These are phyloP conservation scores for Fusarium tjaetaba DNA, from an alignment of 2,329 filamentous ascomycete genomes.

Conservation along the genomic window DNA sequence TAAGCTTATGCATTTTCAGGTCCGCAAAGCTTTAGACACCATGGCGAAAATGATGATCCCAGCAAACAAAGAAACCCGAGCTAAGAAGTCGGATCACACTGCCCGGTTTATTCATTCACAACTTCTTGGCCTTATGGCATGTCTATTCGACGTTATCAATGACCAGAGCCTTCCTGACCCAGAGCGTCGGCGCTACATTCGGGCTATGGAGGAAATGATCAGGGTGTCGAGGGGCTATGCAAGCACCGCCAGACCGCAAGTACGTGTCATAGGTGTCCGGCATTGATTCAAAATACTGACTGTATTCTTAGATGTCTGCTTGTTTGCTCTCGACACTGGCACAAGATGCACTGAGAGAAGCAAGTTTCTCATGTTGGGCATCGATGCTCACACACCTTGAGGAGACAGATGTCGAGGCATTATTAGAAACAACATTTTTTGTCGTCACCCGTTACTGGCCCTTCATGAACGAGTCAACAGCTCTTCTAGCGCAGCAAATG, in stretches of 20 bases:
- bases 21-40: conserved; percentile 58
- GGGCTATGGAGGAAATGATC: conserved; percentile 89
- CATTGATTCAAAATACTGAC: background rate
- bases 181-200: conserved; percentile 82
- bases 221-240: conserved; percentile 77
- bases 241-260: conserved; percentile 85
- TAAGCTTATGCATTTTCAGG: conserved; percentile 51
- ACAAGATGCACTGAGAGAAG: conserved; percentile 76
- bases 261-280: conserved; percentile 51
- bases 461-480: conserved; percentile 69
- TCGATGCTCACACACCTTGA: conserved; percentile 79
- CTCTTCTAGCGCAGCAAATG: conserved; percentile 67
- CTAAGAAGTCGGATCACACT: conserved; percentile 66
- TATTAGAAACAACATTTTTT: conserved; percentile 90
- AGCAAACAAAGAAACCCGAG: conserved; percentile 54
- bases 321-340: conserved; percentile 87
- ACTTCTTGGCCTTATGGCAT: conserved; percentile 86
- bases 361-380: conserved; percentile 86
- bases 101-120: conserved; percentile 83
- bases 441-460: conserved; percentile 86
- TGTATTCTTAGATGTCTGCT: conserved; percentile 76
- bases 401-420: conserved; percentile 79
- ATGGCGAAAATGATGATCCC: conserved; percentile 56
- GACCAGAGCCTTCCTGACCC: conserved; percentile 67
- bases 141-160: conserved; percentile 82